A percentile compares a stretch with the other conserved stretches of the same genome.
Conservation (phyloP, 2,329 filamentous ascomycete genomes). For the Curvularia hawaiiensis region DNA sequence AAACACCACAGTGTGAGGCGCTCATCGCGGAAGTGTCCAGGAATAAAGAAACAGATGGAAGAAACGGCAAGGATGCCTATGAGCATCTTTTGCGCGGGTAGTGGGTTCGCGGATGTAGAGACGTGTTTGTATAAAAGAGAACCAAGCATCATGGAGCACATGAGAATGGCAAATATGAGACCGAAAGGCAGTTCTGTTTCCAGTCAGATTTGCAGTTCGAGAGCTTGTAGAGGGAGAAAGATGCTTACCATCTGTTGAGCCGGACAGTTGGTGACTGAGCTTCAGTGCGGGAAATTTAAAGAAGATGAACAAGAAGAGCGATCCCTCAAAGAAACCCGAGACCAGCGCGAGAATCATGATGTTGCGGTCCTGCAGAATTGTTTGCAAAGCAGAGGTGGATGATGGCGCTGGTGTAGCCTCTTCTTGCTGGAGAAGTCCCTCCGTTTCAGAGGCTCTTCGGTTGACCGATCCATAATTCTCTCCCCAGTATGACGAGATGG, state of each 20-base stretch:
- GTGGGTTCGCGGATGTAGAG: conserved; percentile 26
- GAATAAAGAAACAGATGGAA: conserved; percentile 39
- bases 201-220: conserved; percentile 9
- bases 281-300: conserved; percentile 65
- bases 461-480: conserved; percentile 56
- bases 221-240: too few relatives aligned
- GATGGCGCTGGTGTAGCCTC: conserved; percentile 27
- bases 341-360: conserved; percentile 59
- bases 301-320: conserved; percentile 68
- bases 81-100: conserved; percentile 37
- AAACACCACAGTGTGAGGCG: conserved; percentile 62
- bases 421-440: conserved; percentile 35
- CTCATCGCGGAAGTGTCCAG: conserved; percentile 49
- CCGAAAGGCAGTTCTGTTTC: conserved; percentile 50
- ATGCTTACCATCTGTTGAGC: conserved; percentile 35
- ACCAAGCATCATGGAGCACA: conserved; percentile 65
- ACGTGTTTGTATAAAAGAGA: conserved; percentile 58
- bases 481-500: conserved; percentile 57
- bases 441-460: conserved; percentile 24
- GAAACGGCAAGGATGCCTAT: conserved; percentile 33
- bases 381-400: conserved; percentile 29
- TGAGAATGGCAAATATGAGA: conserved; percentile 63
- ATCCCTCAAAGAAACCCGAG: conserved; percentile 64
- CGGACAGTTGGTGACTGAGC: conserved; percentile 36
- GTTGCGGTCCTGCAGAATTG: conserved; percentile 49